Evolutionary conservation across 257 asterid species (phyloP).

Genomic region (Fraxinus cuspidata): DNA sequence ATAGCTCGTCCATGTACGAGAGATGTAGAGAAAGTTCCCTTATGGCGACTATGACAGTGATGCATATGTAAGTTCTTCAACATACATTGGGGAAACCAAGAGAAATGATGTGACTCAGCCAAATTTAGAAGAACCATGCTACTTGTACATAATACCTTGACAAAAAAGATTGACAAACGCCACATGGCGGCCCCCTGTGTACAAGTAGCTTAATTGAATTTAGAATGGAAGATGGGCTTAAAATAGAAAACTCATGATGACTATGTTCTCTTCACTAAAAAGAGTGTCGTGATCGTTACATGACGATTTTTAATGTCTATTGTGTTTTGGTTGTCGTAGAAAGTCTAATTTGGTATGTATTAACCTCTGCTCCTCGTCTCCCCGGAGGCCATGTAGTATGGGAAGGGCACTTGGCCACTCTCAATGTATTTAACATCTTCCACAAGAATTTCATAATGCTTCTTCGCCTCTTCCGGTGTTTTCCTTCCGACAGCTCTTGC

Average conservation of each 20-base stretch:
- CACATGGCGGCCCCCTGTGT: no score
- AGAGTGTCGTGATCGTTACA: not conserved
- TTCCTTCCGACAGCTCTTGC: slow-evolving; percentile 13
- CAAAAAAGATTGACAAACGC: no score
- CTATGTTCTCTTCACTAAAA: not conserved
- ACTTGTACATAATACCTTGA: no score
- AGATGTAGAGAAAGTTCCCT: not conserved
- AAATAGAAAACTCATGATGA: not conserved
- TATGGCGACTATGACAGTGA: not conserved
- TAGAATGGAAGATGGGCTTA: not conserved
- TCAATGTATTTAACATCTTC: slow-evolving; percentile 43
- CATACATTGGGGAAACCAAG: not conserved
- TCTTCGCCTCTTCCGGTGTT: no score
- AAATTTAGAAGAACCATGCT: not conserved
- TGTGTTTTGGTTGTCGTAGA: no score
- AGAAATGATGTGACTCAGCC: not conserved
- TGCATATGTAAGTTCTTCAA: not conserved
- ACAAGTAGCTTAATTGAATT: no score
- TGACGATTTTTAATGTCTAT: not conserved
- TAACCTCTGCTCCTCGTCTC: no score
- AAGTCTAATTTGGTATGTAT: no score
- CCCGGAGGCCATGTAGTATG: slow-evolving; percentile 28
- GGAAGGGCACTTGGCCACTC: slow-evolving; percentile 44
- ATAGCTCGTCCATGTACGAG: not conserved
- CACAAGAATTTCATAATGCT: slow-evolving; percentile 33